Conservation (phyloP, 2,329 filamentous ascomycete species). For the Ophiostoma sp. region DNA sequence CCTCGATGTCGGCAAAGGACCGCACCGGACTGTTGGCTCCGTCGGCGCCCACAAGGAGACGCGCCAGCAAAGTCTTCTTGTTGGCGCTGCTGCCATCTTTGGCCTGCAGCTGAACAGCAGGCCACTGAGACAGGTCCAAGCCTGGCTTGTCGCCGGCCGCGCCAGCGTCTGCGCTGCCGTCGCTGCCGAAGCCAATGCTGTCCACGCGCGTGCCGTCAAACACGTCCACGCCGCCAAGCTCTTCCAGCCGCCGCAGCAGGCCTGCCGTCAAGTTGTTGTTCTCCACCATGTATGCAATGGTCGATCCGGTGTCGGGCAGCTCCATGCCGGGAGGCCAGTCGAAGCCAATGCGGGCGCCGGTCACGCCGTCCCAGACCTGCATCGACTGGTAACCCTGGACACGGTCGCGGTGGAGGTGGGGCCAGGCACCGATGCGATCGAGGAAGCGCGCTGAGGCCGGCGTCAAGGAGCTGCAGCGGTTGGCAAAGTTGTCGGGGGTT, state of each 20-base stretch:
- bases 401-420: constrained; percentile 63
- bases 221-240: constrained; percentile 62
- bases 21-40: constrained; percentile 92
- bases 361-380: constrained; percentile 97
- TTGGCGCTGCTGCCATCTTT: background rate
- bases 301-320: constrained; percentile 41
- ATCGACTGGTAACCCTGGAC: constrained; percentile 90
- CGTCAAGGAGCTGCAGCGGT: constrained; percentile 92
- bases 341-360: constrained; percentile 81
- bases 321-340: constrained; percentile 57
- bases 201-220: constrained; percentile 74
- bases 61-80: constrained; percentile 59
- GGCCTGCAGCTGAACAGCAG: constrained; percentile 65
- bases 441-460: constrained; percentile 81
- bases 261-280: constrained; percentile 83
- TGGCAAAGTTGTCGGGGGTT: constrained; percentile 68
- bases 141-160: constrained; percentile 37
- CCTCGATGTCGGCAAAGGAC: constrained; percentile 78
- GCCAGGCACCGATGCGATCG: constrained; percentile 78
- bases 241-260: constrained; percentile 64
- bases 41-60: constrained; percentile 86
- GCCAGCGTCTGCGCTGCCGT: background rate
- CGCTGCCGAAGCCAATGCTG: constrained; percentile 67
- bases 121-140: constrained; percentile 79
- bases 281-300: constrained; percentile 94